A percentile compares a stretch with the other conserved stretches of the same genome.
These are phyloP conservation scores for Phylloporus sp. DNA, from an alignment of 768 basidiomycete species.

Conservation along the genomic window DNA sequence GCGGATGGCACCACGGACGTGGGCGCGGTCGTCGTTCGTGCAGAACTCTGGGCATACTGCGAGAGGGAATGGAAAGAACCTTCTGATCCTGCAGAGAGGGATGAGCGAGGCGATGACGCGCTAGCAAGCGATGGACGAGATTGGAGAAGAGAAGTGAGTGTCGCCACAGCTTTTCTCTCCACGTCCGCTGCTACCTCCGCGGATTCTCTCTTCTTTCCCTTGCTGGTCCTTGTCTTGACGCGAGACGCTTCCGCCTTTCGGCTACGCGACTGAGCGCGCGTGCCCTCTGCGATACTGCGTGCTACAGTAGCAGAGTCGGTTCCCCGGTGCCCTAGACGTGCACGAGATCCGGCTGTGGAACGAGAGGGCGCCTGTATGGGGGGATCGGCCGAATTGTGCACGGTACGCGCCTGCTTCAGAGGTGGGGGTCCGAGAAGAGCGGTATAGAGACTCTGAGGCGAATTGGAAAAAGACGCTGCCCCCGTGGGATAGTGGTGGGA, in stretches of 20 bases:
- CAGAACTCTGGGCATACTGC: constrained; percentile 64
- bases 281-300: constrained; percentile 43
- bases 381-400: constrained; percentile 68
- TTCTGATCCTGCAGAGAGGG: constrained; percentile 64
- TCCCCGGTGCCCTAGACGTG: constrained; percentile 19
- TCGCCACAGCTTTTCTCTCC: constrained; percentile 81
- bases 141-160: constrained; percentile 67
- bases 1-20: constrained; percentile 37
- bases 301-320: constrained; percentile 14
- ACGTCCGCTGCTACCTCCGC: constrained; percentile 40
- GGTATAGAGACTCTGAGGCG: constrained; percentile 59
- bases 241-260: constrained; percentile 37
- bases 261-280: constrained; percentile 41
- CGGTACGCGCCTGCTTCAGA: constrained; percentile 70
- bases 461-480: constrained; percentile 34
- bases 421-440: constrained; percentile 77
- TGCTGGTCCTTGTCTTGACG: constrained; percentile 38
- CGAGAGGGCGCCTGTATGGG: constrained; percentile 49
- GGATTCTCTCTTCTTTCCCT: constrained; percentile 46
- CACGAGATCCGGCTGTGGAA: constrained; percentile 31
- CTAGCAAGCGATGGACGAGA: constrained; percentile 58
- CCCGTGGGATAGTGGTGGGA: constrained; percentile 40
- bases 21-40: constrained; percentile 44
- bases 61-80: constrained; percentile 58
- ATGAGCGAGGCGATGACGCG: constrained; percentile 66